These are phyloP conservation scores for Lodderomyces elongisporus DNA, from an alignment of 1,139 yeast species.

Conservation along the genomic window DNA sequence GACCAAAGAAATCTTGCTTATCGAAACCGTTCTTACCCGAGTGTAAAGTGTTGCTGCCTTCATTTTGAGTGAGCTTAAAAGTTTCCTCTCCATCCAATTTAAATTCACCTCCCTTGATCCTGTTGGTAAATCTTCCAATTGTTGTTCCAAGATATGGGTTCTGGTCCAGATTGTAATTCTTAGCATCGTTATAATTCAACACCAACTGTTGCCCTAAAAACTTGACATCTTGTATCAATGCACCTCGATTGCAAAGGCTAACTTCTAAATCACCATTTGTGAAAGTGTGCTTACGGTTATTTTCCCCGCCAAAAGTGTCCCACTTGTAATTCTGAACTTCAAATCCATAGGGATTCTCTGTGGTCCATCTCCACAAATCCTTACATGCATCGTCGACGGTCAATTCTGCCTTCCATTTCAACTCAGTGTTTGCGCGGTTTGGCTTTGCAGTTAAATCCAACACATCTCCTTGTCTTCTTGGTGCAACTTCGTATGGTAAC, in stretches of 20 bases:
- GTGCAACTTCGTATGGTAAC: constrained; percentile 60
- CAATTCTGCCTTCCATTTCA: constrained; percentile 59
- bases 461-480: constrained; percentile 77
- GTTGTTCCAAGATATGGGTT: constrained; percentile 60
- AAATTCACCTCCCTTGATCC: constrained; percentile 47
- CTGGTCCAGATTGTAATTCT: constrained; percentile 28
- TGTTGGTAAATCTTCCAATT: constrained; percentile 61
- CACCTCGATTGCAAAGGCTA: constrained; percentile 49
- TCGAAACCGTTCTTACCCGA: constrained; percentile 55
- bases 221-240: constrained; percentile 40
- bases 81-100: constrained; percentile 31
- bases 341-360: constrained; percentile 65
- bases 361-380: constrained; percentile 78
- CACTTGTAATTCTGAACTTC: constrained; percentile 33
- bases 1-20: constrained; percentile 46
- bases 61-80: constrained; percentile 40
- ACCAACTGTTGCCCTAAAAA: constrained; percentile 32
- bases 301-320: constrained; percentile 23
- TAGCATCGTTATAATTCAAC: constrained; percentile 30
- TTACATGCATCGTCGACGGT: constrained; percentile 61
- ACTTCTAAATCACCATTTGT: constrained; percentile 35
- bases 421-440: constrained; percentile 59
- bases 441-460: constrained; percentile 71
- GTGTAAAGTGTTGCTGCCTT: constrained; percentile 36
- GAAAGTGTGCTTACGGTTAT: constrained; percentile 39